phyloP scores from a whole-genome alignment of 768 basidiomycete species.

The Sarcodon aspratus region DNA sequence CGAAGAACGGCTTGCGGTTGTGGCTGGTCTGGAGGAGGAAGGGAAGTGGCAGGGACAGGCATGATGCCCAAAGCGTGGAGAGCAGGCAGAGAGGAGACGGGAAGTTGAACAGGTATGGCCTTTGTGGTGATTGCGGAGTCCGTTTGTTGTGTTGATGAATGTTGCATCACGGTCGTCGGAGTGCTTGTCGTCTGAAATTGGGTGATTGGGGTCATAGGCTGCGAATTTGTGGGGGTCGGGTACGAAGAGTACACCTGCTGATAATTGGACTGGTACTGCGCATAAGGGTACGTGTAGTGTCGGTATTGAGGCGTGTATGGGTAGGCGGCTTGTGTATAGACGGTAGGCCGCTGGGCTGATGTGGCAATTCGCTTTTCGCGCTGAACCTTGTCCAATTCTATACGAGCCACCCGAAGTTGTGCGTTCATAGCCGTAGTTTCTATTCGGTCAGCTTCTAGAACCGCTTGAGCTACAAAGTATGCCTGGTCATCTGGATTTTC shows the following conservation, averaged over 20 bases:
- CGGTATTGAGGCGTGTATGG: conserved; percentile 15
- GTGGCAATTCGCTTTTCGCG: conserved; percentile 49
- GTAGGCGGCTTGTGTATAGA: conserved; percentile 7
- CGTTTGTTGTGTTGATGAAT: conserved; percentile 1
- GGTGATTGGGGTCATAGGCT: neutral
- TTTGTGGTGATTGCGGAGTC: neutral
- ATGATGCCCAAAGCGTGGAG: conserved; percentile 64
- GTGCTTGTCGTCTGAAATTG: neutral
- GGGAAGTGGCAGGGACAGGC: conserved; percentile 47
- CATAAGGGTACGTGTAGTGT: conserved; percentile 15
- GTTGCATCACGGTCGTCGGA: neutral
- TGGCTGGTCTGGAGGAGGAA: conserved; percentile 40
- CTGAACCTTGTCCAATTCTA: conserved; percentile 57
- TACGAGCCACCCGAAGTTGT: conserved; percentile 50
- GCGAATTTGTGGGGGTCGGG: neutral
- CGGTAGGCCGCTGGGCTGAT: conserved; percentile 8
- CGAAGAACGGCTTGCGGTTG: conserved; percentile 67
- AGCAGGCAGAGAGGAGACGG: conserved; percentile 42
- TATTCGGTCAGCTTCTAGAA: conserved; percentile 54
- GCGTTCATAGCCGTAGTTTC: conserved; percentile 45
- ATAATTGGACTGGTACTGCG: conserved; percentile 5
- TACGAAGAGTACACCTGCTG: neutral
- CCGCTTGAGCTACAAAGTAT: conserved; percentile 49
- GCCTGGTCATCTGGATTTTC: conserved; percentile 50
- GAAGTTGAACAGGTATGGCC: conserved; percentile 57